These are phyloP conservation scores for Wallacemonas collosoma DNA, from an alignment of 208 protist genomes.

Conservation along the genomic window DNA sequence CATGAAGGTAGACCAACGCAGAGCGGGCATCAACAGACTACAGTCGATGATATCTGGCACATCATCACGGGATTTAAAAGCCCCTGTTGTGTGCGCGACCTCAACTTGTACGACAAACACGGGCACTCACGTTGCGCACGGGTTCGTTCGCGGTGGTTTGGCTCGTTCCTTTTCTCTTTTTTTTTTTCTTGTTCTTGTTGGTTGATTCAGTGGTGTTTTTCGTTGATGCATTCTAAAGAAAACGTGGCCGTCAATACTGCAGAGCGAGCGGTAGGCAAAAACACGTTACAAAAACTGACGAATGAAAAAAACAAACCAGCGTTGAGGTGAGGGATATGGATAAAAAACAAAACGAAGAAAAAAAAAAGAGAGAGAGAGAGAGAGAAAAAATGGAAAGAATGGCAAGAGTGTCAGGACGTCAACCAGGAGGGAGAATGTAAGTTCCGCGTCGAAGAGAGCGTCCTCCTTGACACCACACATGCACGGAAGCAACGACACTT, in stretches of 20 bases:
- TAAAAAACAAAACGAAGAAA: conserved; percentile 12
- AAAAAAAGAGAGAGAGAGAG: conserved; percentile 9
- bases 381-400: background rate
- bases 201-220: background rate
- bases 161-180: too few species aligned
- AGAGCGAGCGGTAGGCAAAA: background rate
- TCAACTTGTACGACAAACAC: too few species aligned
- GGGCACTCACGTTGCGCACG: too few species aligned
- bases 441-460: too few species aligned
- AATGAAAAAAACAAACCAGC: background rate
- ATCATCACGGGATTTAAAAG: too few species aligned
- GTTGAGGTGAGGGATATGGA: background rate
- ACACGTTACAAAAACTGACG: conserved; percentile 14
- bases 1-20: too few species aligned
- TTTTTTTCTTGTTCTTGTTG: background rate
- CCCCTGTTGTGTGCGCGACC: too few species aligned
- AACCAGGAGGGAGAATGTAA: background rate
- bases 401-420: background rate
- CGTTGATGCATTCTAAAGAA: conserved; percentile 13
- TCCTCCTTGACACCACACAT: too few species aligned
- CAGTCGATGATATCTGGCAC: too few species aligned
- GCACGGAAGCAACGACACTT: background rate
- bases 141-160: too few species aligned
- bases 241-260: background rate
- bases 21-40: too few species aligned